Evolutionary conservation across 768 basidiomycete species (phyloP), one percentile per base, ranked within the genome.

Genomic region (Leucocoprinus sp.): DNA sequence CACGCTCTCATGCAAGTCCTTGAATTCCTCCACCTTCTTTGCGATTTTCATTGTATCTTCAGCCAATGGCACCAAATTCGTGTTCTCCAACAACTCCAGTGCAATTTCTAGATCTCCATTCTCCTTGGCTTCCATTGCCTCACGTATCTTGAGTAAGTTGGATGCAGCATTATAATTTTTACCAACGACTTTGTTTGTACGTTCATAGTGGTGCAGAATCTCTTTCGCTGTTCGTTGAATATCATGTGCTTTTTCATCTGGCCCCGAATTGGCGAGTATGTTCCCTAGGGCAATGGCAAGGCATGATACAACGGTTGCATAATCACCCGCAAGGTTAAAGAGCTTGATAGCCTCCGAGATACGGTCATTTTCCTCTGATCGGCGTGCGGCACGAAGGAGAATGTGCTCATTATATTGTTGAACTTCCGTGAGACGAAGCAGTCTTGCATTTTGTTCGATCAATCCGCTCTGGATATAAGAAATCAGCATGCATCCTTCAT

Each of bases 241-340:
- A 22, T 68, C 64, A 29, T 75, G 68, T 15, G 78, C 78, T 56
- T 84, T 85, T 55, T 83, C 81, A 54, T 77, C 72, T 0, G 66
- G 62, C 26, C 60, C 69, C 0, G 82, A 78, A 52, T 85, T 74
- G 2, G 81, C 70, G 38, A 97, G 71, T 0, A 87, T 84, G 57
- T 82, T 85, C 12, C 93, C 91, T 2, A 99, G 72, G 2, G 90
- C 89, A 45, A 81, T 79, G 11, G 91, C 90, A 27, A 98, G 82
- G 43, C 88, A 89, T 5, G 80, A 72, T 33, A 97, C 78, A 44
- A 98, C 95, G 19, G 88, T 90, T 11, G 75, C 66, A 59, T 93
- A 92, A 52, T 93, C 87, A 26, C 89, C 88, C 1, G 93, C 93
- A 28, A 97, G 79, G 64, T 97, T 93, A 67, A 92, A 97, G 35